Evolutionary conservation across 257 asterid genomes (phyloP).

Genomic region (Capsicum rhomboideum): DNA sequence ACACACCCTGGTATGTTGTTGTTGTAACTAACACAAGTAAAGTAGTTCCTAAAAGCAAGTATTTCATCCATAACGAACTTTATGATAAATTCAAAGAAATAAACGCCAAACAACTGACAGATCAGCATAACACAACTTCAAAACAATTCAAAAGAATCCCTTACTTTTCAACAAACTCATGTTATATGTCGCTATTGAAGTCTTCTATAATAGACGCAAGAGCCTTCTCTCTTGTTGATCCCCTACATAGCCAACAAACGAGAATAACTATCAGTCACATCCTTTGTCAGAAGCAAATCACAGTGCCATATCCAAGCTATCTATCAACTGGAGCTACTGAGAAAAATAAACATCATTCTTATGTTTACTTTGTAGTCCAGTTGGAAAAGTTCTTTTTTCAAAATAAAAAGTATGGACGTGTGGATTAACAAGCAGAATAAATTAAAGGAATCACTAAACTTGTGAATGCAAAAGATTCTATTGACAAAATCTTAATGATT

Average conservation of each 20-base stretch:
- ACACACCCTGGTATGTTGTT: too few species aligned
- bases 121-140: neutral
- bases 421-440: neutral
- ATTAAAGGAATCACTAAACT: neutral
- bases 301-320: neutral
- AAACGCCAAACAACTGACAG: neutral
- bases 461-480: neutral
- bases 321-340: neutral
- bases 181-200: slow-evolving; percentile 59
- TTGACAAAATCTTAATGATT: neutral
- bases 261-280: neutral
- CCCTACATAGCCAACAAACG: slow-evolving; percentile 37
- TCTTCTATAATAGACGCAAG: slow-evolving; percentile 60
- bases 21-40: neutral
- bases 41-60: neutral
- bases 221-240: slow-evolving; percentile 81
- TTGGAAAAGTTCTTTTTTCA: neutral
- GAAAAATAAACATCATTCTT: neutral
- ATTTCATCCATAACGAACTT: neutral
- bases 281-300: neutral
- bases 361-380: neutral
- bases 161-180: slow-evolving; percentile 60
- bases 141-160: neutral
- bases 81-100: neutral
- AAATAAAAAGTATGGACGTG: neutral